Evolutionary conservation across 1,284 basidiomycete genomes (phyloP).

Genomic region (Austroboletus niveus): DNA sequence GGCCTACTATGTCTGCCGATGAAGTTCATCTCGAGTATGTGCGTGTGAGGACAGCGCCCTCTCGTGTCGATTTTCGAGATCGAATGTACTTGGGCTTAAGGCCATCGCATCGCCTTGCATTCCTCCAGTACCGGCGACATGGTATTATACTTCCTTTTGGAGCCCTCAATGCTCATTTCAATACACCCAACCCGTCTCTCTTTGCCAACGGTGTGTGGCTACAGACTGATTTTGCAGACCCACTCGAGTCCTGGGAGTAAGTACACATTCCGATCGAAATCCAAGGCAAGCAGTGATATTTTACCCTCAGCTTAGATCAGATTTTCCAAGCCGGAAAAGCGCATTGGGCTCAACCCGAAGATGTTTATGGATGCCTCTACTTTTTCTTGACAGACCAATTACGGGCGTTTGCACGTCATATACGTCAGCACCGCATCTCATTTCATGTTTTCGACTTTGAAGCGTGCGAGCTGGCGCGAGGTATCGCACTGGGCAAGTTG

Average conservation of each 20-base stretch:
- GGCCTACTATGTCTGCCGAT: conserved; percentile 19
- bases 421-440: conserved; percentile 33
- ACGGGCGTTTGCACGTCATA: conserved; percentile 31
- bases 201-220: conserved; percentile 38
- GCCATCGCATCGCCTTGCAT: conserved; percentile 43
- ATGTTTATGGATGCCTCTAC: conserved; percentile 48
- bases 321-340: conserved; percentile 34
- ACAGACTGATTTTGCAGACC: conserved; percentile 39
- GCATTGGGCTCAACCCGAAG: conserved; percentile 37
- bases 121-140: conserved; percentile 36
- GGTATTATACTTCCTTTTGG: conserved; percentile 46
- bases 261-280: conserved; percentile 12
- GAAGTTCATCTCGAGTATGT: conserved; percentile 27
- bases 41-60: conserved; percentile 26
- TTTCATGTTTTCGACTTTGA: conserved; percentile 31
- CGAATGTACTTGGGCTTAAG: conserved; percentile 32
- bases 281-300: conserved; percentile 3
- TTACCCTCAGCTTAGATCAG: conserved; percentile 9
- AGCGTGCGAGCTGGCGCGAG: conserved; percentile 27
- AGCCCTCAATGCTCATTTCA: conserved; percentile 38
- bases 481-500: conserved; percentile 13
- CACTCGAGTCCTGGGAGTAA: conserved; percentile 44
- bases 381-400: conserved; percentile 42
- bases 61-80: conserved; percentile 35
- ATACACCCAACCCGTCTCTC: conserved; percentile 37